Evolutionary conservation across 306 rosid species (phyloP), one percentile per base, ranked within the genome.

Genomic region (Malus asiatica): DNA sequence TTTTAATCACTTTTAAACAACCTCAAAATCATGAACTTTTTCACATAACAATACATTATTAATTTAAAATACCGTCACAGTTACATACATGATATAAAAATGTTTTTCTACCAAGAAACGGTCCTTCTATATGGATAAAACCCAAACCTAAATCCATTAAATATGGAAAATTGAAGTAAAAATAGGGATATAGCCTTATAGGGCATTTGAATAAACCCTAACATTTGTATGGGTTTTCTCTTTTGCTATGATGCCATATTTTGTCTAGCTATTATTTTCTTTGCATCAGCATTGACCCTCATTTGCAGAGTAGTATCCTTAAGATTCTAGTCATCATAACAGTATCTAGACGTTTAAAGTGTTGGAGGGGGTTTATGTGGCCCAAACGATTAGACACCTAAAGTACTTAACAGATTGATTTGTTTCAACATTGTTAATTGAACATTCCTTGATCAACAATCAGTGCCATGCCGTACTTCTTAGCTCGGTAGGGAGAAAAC

Each of bases 291-390:
- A 73, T 60, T 73, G 70, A 61, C 84, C 77, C 77, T 76, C 57
- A 77, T 82, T 69, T 77, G 53, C 84, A 84, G 3, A 2, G 55
- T 87, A 83, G 86, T 80, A 80, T 83, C 75, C 87, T 80, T 82
- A 81, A 78, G 80, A 81, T 74, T 86, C 77, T 87, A 74, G 89
- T 81, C 88, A 93, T 93, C 92, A 93, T 93, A 87, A 86, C 93
- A 86, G 84, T 87, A 89, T 93, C 88, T 73, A 69, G 59, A 73
- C 14, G 76, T 53, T 73, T 77, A 62, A 68, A 72, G 70, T 45
- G 20, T 20, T 32, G 65, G 44, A 53, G 13, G 73, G 72, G 61
- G 29, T 30, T 69, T 27, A 70, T 66, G 69, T 68, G 58, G 70
- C 72, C 64, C 53, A 72, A 40, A 79, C 64, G 76, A 72, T 40